Percentiles rank a stretch among this genome's conserved stretches.
Evolutionary conservation across 2,329 filamentous ascomycete genomes (phyloP).

Genomic region (Dactylellina haptotyla): DNA sequence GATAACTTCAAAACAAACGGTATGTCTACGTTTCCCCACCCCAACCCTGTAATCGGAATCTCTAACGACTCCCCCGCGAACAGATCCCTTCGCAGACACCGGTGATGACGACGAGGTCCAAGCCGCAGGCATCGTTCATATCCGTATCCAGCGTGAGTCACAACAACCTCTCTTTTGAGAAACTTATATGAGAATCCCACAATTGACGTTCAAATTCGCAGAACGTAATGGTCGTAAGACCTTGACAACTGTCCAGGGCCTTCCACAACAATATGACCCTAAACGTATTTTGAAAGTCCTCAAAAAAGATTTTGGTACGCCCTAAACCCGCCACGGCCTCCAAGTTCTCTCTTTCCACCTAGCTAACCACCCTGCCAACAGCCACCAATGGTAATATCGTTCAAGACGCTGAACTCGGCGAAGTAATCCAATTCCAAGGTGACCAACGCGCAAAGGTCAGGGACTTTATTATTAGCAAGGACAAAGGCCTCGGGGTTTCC

Average conservation of each 20-base stretch:
- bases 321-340: neutral
- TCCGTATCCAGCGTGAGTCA: constrained; percentile 93
- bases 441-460: constrained; percentile 99
- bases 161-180: neutral
- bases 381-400: constrained; percentile 99
- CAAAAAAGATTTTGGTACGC: constrained; percentile 97
- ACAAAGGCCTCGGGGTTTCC: constrained; percentile 9
- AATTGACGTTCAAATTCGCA: constrained; percentile 62
- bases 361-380: constrained; percentile 60
- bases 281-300: constrained; percentile 99
- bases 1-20: constrained; percentile 98
- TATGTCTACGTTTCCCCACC: constrained; percentile 65
- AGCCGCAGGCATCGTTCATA: constrained; percentile 88
- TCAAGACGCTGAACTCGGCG: constrained; percentile 93
- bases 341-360: neutral
- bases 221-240: constrained; percentile 99
- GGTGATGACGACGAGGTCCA: constrained; percentile 98
- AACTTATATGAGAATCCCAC: neutral
- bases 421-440: constrained; percentile 99
- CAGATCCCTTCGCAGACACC: constrained; percentile 99
- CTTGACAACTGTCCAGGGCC: constrained; percentile 98
- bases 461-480: constrained; percentile 71
- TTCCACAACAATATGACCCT: constrained; percentile 98
- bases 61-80: constrained; percentile 55
- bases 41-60: constrained; percentile 30